Evolutionary conservation across 352 stramenopile genomes (phyloP).

Genomic region (Blastocystis hominis): DNA sequence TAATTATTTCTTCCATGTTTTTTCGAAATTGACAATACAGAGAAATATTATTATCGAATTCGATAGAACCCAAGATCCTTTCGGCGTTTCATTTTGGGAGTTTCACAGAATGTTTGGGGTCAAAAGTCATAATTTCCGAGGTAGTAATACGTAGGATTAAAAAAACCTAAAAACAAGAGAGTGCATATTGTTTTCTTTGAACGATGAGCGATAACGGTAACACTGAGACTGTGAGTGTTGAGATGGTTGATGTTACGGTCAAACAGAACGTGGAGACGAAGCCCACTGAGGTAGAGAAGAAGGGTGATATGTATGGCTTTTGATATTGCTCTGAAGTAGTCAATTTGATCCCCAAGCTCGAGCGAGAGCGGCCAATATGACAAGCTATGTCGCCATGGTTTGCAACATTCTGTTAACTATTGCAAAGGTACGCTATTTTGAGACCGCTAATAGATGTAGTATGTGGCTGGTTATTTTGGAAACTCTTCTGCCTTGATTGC

Average conservation of each 20-base stretch:
- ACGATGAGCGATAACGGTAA: neutral
- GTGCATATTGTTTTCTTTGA: too few species aligned
- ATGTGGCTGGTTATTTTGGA: slow-evolving; percentile 25
- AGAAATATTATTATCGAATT: too few species aligned
- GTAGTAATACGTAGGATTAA: too few species aligned
- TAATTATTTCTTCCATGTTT: too few species aligned
- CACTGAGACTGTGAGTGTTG: neutral
- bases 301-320: neutral
- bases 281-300: neutral
- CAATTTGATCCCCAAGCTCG: slow-evolving; percentile 29
- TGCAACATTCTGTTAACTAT: slow-evolving; percentile 11
- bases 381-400: slow-evolving; percentile 11
- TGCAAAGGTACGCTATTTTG: neutral
- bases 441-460: neutral
- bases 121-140: too few species aligned
- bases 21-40: too few species aligned
- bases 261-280: neutral
- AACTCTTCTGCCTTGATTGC: slow-evolving; percentile 29
- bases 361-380: slow-evolving; percentile 24
- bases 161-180: too few species aligned
- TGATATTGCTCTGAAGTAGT: too few species aligned
- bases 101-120: too few species aligned
- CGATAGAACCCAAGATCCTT: too few species aligned
- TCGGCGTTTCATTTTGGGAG: too few species aligned
- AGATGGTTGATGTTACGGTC: neutral